Conservation (phyloP, 2,329 filamentous ascomycete species). For the Aureobasidium sp. region DNA sequence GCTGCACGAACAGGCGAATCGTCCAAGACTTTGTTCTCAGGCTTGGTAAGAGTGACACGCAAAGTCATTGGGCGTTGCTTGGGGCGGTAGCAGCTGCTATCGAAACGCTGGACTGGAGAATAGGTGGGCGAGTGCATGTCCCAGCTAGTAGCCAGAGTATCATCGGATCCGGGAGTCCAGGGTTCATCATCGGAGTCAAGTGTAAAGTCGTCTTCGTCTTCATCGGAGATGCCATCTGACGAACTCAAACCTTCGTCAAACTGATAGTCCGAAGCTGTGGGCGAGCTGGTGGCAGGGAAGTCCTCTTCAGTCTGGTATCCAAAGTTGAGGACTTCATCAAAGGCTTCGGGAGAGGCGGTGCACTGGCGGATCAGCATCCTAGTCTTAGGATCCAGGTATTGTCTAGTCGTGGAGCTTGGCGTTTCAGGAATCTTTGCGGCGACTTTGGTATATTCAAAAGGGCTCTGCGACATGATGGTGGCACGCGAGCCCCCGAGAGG, state of each 20-base stretch:
- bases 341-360: conserved; percentile 83
- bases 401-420: conserved; percentile 34
- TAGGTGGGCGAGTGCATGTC: neutral
- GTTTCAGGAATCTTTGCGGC: neutral
- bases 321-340: conserved; percentile 90
- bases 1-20: conserved; percentile 28
- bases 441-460: neutral
- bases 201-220: conserved; percentile 8
- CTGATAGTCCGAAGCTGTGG: neutral
- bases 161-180: neutral
- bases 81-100: conserved; percentile 15
- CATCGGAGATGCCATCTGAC: conserved; percentile 10
- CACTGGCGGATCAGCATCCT: conserved; percentile 79
- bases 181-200: conserved; percentile 1
- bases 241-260: conserved; percentile 3
- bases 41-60: conserved; percentile 87
- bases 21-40: conserved; percentile 72
- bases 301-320: conserved; percentile 58
- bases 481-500: neutral
- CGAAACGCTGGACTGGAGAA: conserved; percentile 1
- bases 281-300: neutral
- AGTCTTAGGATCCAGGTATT: conserved; percentile 87
- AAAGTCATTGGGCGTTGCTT: conserved; percentile 84
- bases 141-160: neutral
- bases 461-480: neutral